Conservation (phyloP, 2,329 filamentous ascomycete species). For the Aspergillus sp. region DNA sequence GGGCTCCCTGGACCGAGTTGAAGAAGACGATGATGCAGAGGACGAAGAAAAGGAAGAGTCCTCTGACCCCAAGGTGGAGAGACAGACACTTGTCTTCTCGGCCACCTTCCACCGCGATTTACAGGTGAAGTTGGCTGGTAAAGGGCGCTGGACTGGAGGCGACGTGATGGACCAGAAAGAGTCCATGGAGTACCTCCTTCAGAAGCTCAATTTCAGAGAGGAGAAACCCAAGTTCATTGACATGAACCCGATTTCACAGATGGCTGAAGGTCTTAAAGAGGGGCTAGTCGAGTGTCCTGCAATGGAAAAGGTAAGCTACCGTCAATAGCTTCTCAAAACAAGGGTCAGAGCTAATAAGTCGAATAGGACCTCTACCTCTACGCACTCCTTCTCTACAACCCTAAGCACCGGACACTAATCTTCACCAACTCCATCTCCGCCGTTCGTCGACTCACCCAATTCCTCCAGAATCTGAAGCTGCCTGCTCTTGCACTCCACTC, state of each 20-base stretch:
- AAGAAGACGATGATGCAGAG: conserved; percentile 33
- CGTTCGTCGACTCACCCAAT: conserved; percentile 77
- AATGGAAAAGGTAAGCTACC: conserved; percentile 71
- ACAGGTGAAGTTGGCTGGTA: conserved; percentile 84
- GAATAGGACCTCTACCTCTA: conserved; percentile 84
- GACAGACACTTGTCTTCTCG: conserved; percentile 93
- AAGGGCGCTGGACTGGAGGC: conserved; percentile 53
- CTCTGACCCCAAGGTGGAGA: conserved; percentile 24
- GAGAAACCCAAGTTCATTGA: conserved; percentile 86
- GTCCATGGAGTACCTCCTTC: conserved; percentile 87
- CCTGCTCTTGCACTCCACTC: conserved; percentile 78
- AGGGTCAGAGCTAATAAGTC: neutral
- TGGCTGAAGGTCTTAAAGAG: conserved; percentile 81
- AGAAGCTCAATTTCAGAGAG: conserved; percentile 82
- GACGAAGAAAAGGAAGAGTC: conserved; percentile 18
- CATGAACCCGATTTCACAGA: conserved; percentile 80
- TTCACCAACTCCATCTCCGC: conserved; percentile 96
- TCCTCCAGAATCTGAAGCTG: conserved; percentile 77
- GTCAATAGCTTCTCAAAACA: neutral
- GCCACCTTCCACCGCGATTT: conserved; percentile 90
- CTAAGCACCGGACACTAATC: conserved; percentile 74
- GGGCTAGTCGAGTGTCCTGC: conserved; percentile 87
- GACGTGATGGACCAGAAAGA: conserved; percentile 68
- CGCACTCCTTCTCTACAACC: conserved; percentile 75
- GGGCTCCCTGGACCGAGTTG: conserved; percentile 66